A percentile compares a stretch with the other conserved stretches of the same genome.
phyloP scores from a whole-genome alignment of 106 monocot species.

The Iris macrosiphon region DNA sequence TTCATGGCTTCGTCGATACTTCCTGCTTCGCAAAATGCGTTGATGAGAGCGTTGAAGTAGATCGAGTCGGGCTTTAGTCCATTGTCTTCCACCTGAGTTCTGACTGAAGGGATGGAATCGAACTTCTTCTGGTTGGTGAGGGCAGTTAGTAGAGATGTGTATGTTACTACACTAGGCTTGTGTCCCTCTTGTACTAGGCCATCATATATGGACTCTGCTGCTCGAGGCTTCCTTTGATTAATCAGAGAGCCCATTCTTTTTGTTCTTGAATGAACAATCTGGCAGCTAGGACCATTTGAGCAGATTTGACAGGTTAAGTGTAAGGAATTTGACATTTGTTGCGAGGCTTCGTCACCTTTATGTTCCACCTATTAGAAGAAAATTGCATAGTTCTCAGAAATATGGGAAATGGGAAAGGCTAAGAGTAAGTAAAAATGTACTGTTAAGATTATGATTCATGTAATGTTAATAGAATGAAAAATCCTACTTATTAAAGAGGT shows the following conservation, averaged over 20 bases:
- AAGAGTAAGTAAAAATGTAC: not conserved
- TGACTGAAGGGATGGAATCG: constrained; percentile 49
- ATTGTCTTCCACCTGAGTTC: constrained; percentile 44
- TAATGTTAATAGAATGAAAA: not conserved
- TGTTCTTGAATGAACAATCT: constrained; percentile 53
- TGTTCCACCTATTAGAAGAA: constrained; percentile 15
- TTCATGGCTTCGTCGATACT: constrained; percentile 69
- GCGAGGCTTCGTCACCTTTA: constrained; percentile 6
- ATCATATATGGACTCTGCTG: constrained; percentile 46
- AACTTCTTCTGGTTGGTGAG: constrained; percentile 62
- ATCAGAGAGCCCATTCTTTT: constrained; percentile 57
- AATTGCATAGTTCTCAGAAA: not conserved
- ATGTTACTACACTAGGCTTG: constrained; percentile 73
- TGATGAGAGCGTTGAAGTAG: constrained; percentile 82
- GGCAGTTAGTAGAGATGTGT: constrained; percentile 67
- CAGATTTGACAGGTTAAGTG: constrained; percentile 39
- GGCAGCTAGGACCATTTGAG: constrained; percentile 49
- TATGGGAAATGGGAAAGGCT: not conserved
- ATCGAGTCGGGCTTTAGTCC: constrained; percentile 75
- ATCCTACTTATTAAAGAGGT: not conserved
- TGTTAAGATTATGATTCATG: not conserved
- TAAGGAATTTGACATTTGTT: constrained; percentile 13
- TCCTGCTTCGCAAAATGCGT: constrained; percentile 82
- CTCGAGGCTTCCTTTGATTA: constrained; percentile 50
- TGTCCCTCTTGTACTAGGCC: constrained; percentile 58